Base-by-base conservation (phyloP, 257 asterid genomes). In the Coffea eugenioides region DNA sequence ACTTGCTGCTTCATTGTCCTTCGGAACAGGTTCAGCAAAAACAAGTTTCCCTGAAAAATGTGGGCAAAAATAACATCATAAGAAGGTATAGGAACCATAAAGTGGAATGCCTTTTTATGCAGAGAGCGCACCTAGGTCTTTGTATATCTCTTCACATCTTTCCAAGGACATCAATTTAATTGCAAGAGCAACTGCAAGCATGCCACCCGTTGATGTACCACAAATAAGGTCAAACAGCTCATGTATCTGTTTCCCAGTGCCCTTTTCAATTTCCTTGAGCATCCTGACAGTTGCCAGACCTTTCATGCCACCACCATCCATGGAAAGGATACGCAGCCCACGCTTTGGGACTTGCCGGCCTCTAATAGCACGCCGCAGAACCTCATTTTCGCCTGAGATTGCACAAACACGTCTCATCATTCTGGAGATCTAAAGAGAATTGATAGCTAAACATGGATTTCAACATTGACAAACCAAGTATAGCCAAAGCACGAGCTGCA, bases 251-350 rank as follows among this genome's bases (percentile, higher is more conserved):
- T 94, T 96, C 83, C 99, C 99, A 79, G 98, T 89, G 65, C 97
- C 91, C 87, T 86, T 94, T 88, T 94, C 99, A 34, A 96, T 96
- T 88, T 92, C 97, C 82, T 85, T 94, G 66, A 96, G 95, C 88
- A 96, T 92, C 88, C 86, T 89, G 79, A 96, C 97, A n/a, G 99
- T 96, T 67, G 97, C 97, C 86, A 96, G 89, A 84, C 99, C 98
- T 89, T 96, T 96, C 99, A 96, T 96, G 88, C 99, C 99, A 27
- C 99, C 99, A 75, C 99, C 99, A 88, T 96, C 99, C 99, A 96
- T 94, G 74, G 98, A 62, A 81, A 96, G 97, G 84, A 96, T 92
- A 79, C 97, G 95, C 84, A 96, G 79, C 54, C 99, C 98, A 82
- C 92, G 93, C 82, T 94, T 96, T 46, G 98, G 95, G 39, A 94